Base-by-base conservation (phyloP, 148 eudicot species). In the Fagopyrum homotropicum region DNA sequence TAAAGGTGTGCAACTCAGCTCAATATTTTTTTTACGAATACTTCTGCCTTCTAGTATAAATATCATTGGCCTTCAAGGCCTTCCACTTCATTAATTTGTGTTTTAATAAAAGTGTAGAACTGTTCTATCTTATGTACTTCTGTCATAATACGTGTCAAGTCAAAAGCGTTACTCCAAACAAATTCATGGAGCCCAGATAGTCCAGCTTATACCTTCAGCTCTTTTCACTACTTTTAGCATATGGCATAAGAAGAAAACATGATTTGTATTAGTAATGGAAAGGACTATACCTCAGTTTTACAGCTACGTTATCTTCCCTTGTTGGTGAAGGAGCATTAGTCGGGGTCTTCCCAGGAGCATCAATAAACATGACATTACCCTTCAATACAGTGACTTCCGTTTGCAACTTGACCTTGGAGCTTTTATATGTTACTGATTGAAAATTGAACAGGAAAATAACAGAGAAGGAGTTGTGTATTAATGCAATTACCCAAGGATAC, bases 231-330 rank as follows among this genome's bases (percentile, higher is more conserved):
- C 14, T 66, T 66, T 8, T 4, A 40, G 12, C 46, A 5, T 35
- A 40, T 14, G 7, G 17, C 16, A 63, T 11, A 63, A 63, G 15
- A 2, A 35, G 45, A 63, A 11, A 1, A 63, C 45, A 30, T 30
- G 71, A 66, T 40, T 66, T 66, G 7, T 2, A 40, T n/a, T 12
- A 5, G 7, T 66, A 66, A 40, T 66, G 17, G 46, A 66, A 66
- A 66, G 71, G 71, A 45, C 4, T 80, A 76, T 74, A 89, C 92
- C 92, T 84, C 85, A 86, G 86, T 72, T 84, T 88, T 72, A 93
- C 90, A 68, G 86, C 55, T 80, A 93, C 90, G 78, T 81, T 73
- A 75, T 90, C 89, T 80, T 93, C 93, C 76, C 83, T 85, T 44
- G 78, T 78, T 15, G 90, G 85, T 64, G 77, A 79, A 35, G 88